Conservation (phyloP, 2,329 filamentous ascomycete genomes). For the Graphilbum sp. region DNA sequence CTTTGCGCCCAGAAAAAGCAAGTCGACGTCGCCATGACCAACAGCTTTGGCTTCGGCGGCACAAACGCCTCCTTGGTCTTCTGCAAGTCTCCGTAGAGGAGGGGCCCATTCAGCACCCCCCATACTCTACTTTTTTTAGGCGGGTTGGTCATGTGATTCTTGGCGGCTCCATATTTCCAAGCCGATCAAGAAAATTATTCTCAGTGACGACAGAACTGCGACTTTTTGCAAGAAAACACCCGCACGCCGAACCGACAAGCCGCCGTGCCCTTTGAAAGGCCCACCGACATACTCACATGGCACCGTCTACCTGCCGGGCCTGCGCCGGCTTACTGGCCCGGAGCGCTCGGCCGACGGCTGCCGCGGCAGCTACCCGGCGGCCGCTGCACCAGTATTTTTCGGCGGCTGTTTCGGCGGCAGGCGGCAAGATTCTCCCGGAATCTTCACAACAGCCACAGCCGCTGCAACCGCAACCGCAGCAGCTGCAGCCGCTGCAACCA, state of each 20-base stretch:
- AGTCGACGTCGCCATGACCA: constrained; percentile 66
- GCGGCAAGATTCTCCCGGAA: too few species aligned
- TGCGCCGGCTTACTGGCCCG: constrained; percentile 25
- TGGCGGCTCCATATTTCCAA: too few species aligned
- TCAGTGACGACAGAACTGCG: too few species aligned
- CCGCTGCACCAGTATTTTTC: neutral
- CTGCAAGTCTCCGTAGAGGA: constrained; percentile 25
- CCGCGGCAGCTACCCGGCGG: neutral
- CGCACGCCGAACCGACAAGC: neutral
- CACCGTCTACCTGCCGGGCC: constrained; percentile 30
- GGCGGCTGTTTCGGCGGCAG: too few species aligned
- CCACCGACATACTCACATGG: too few species aligned
- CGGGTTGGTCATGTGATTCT: too few species aligned
- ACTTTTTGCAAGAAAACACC: too few species aligned
- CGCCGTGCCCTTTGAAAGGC: neutral
- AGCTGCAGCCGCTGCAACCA: too few species aligned
- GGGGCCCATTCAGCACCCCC: neutral
- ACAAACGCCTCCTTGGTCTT: constrained; percentile 89
- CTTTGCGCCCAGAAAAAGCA: constrained; percentile 50
- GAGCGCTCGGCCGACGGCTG: constrained; percentile 4
- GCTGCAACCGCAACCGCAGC: too few species aligned
- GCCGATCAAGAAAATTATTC: too few species aligned
- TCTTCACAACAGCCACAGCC: neutral
- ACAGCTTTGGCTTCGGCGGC: constrained; percentile 95
- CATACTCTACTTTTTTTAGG: too few species aligned